Conservation (phyloP, 176 grass and related monocot species). For the Oryza coarctata region DNA sequence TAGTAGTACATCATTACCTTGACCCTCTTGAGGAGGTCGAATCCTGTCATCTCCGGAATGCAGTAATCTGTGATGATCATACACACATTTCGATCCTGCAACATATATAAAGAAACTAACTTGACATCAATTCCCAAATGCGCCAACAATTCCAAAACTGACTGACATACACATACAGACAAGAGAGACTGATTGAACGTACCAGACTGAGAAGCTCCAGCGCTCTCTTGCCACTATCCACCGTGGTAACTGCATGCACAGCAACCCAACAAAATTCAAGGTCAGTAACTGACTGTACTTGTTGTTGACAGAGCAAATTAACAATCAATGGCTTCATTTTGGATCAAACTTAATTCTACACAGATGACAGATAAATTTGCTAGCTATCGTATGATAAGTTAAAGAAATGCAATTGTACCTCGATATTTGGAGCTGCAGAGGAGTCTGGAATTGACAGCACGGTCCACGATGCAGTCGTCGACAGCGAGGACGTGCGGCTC, state of each 20-base stretch:
- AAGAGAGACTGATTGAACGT: not conserved
- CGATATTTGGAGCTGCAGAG: constrained; percentile 59
- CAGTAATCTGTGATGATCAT: constrained; percentile 54
- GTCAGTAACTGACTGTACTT: not conserved
- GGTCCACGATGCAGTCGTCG: constrained; percentile 65
- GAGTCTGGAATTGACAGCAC: constrained; percentile 54
- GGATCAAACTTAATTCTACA: not conserved
- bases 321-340: not conserved
- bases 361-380: too few species aligned
- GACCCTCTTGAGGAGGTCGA: constrained; percentile 52
- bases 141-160: not conserved
- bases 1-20: constrained; percentile 20
- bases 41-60: constrained; percentile 60
- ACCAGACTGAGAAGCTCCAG: constrained; percentile 54
- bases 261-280: not conserved
- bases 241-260: constrained; percentile 33
- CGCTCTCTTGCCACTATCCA: constrained; percentile 56
- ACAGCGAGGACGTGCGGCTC: constrained; percentile 63
- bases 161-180: not conserved
- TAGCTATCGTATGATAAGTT: not conserved
- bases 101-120: not conserved
- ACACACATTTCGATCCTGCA: constrained; percentile 23
- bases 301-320: not conserved
- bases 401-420: constrained; percentile 23
- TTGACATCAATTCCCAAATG: too few species aligned